Base-by-base conservation (phyloP, 345 rosid species). In the Eucalyptus regnans region DNA sequence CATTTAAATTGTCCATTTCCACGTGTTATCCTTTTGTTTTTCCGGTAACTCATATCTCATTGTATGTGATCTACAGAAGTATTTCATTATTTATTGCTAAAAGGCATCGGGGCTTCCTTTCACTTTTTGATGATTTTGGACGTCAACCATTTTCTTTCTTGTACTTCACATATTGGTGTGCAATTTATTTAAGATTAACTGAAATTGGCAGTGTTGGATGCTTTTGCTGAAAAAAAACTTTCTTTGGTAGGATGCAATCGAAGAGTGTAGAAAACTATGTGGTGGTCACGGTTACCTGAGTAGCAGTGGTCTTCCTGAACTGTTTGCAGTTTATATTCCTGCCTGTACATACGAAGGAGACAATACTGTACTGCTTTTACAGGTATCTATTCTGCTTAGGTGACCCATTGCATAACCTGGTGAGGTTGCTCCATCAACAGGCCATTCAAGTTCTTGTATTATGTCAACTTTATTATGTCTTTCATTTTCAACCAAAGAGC, bases 271-370 rank as follows among this genome's bases (percentile, higher is more conserved):
- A 87, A 98, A 98, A 92, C 90, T 98, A 87, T 98, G 99, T 88
- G 99, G 99, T 92, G 99, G 99, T 87, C 99, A 98, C 92, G 99
- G 99, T 54, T 98, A 98, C 93, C 94, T 98, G 86, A 92, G 93
- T 90, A 91, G 96, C 95, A 97, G 99, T 88, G 99, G 99, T 88
- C 99, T 98, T 89, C 99, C 99, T 20, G 99, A 98, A 92, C 93
- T 98, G 86, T 96, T 98, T 94, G 99, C 99, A 33, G 98, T 96
- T 76, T 98, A 96, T 94, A 94, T 96, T 86, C 99, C 99, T 88
- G 96, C 99, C 51, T 98, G 99, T 88, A 98, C 99, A 8, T 98
- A 96, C 46, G 99, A 98, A 92, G 99, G 99, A 91, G 99, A 98
- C 97, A 98, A 98, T 56, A 84, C 94, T 88, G 99, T 98, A 91